Evolutionary conservation across 2,329 filamentous ascomycete genomes (phyloP).

Genomic region (Penicillium sp.): DNA sequence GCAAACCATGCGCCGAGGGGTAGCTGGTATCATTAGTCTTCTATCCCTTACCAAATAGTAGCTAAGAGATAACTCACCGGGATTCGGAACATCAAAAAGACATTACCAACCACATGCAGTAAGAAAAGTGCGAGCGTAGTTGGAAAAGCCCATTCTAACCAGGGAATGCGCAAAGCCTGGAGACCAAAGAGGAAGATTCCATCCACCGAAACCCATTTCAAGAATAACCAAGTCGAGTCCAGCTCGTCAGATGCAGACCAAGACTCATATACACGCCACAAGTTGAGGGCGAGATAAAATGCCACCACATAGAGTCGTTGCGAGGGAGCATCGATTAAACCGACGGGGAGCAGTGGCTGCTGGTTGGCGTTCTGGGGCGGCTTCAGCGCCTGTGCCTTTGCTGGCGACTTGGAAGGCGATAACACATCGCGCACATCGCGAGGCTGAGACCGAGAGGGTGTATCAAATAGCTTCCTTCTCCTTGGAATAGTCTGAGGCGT

Average conservation of each 20-base stretch:
- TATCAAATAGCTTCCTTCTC: conserved; percentile 36
- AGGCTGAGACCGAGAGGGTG: conserved; percentile 30
- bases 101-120: conserved; percentile 73
- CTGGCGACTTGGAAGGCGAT: conserved; percentile 28
- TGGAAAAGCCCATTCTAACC: conserved; percentile 86
- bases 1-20: conserved; percentile 75
- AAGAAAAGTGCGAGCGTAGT: conserved; percentile 73
- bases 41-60: neutral
- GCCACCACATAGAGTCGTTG: conserved; percentile 86
- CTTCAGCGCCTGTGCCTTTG: conserved; percentile 22
- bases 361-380: conserved; percentile 26
- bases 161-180: conserved; percentile 87
- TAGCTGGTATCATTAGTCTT: conserved; percentile 53
- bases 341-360: conserved; percentile 78
- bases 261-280: conserved; percentile 89
- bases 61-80: conserved; percentile 57
- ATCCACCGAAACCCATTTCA: conserved; percentile 93
- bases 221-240: conserved; percentile 84
- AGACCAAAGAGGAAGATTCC: conserved; percentile 84
- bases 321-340: conserved; percentile 83
- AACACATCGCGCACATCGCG: conserved; percentile 28
- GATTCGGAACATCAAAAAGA: conserved; percentile 91
- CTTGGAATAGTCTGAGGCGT: conserved; percentile 64
- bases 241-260: conserved; percentile 77
- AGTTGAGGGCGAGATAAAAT: conserved; percentile 75